Conservation (phyloP, 306 rosid genomes). For the Prunus mume region DNA sequence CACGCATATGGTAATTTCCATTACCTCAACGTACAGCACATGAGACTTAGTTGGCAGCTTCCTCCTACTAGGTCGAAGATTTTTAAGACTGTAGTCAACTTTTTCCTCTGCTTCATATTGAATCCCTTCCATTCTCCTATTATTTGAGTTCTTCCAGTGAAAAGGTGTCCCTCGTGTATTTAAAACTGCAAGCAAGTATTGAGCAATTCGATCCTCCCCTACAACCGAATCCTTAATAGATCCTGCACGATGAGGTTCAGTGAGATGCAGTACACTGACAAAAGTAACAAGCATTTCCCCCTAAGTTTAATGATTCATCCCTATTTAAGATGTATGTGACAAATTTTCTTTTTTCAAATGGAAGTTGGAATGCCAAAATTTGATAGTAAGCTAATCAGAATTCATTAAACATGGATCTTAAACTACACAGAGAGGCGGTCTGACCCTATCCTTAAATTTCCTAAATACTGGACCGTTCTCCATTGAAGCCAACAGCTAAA, state of each 20-base stretch:
- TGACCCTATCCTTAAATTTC: not conserved
- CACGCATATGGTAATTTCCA: not conserved
- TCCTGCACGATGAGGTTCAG: slow-evolving; percentile 41
- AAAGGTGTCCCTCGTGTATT: slow-evolving; percentile 73
- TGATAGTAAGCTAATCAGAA: not conserved
- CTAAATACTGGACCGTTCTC: not conserved
- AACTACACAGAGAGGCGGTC: not conserved
- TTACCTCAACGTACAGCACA: slow-evolving; percentile 67
- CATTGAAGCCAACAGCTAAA: not conserved
- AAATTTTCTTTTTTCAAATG: not conserved
- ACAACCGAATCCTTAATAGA: slow-evolving; percentile 90
- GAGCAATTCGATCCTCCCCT: slow-evolving; percentile 91
- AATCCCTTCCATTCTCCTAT: slow-evolving; percentile 62
- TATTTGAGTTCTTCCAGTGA: slow-evolving; percentile 70
- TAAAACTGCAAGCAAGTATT: slow-evolving; percentile 76
- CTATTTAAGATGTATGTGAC: not conserved
- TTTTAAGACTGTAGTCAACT: slow-evolving; percentile 49
- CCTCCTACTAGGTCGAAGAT: slow-evolving; percentile 58
- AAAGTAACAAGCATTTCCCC: not conserved
- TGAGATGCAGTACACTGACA: not conserved
- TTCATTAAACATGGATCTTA: not conserved
- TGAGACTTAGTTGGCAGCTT: slow-evolving; percentile 52
- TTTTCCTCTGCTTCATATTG: slow-evolving; percentile 39
- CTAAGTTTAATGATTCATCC: not conserved
- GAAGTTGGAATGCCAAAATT: not conserved